Percentiles rank a stretch among this genome's conserved stretches.
phyloP scores from a whole-genome alignment of 2,329 filamentous ascomycete genomes.

The Colletotrichum sp. region DNA sequence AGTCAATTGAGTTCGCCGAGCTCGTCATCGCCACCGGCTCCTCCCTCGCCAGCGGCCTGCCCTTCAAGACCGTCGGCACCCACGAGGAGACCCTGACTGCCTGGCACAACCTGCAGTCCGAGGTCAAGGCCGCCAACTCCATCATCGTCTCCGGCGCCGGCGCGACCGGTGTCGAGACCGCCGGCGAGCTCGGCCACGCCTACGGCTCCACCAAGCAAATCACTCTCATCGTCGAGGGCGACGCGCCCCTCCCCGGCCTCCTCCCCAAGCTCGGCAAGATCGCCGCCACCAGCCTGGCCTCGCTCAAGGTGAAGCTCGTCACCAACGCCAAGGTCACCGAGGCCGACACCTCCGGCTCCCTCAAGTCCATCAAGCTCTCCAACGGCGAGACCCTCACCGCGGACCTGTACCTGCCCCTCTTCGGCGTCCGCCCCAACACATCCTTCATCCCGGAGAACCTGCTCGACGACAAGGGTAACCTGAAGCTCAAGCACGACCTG shows the following conservation, averaged over 20 bases:
- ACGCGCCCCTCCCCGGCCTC: slow-evolving; percentile 18
- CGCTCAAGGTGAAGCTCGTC: slow-evolving; percentile 47
- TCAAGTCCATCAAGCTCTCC: slow-evolving; percentile 39
- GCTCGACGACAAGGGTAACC: slow-evolving; percentile 25
- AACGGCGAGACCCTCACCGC: slow-evolving; percentile 28
- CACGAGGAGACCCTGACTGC: slow-evolving; percentile 45
- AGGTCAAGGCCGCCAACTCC: slow-evolving; percentile 30
- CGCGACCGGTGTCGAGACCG: slow-evolving; percentile 41
- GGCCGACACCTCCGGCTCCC: slow-evolving; percentile 23
- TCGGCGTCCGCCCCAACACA: slow-evolving; percentile 31
- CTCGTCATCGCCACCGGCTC: slow-evolving; percentile 62
- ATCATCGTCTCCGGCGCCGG: slow-evolving; percentile 45
- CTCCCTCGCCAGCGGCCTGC: slow-evolving; percentile 41
- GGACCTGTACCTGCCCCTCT: slow-evolving; percentile 34
- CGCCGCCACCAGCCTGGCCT: slow-evolving; percentile 42
- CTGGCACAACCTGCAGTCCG: slow-evolving; percentile 34
- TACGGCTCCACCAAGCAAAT: slow-evolving; percentile 34
- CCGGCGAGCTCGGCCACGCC: slow-evolving; percentile 38
- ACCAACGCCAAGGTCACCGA: slow-evolving; percentile 41
- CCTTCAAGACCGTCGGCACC: slow-evolving; percentile 53
- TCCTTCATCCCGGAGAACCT: slow-evolving; percentile 28
- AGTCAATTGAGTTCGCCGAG: slow-evolving; percentile 52
- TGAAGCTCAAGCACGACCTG: slow-evolving; percentile 28
- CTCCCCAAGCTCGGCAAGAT: slow-evolving; percentile 39
- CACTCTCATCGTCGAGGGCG: slow-evolving; percentile 23